Conservation (phyloP, 257 asterid species). For the Nyctanthes arbortristis region DNA sequence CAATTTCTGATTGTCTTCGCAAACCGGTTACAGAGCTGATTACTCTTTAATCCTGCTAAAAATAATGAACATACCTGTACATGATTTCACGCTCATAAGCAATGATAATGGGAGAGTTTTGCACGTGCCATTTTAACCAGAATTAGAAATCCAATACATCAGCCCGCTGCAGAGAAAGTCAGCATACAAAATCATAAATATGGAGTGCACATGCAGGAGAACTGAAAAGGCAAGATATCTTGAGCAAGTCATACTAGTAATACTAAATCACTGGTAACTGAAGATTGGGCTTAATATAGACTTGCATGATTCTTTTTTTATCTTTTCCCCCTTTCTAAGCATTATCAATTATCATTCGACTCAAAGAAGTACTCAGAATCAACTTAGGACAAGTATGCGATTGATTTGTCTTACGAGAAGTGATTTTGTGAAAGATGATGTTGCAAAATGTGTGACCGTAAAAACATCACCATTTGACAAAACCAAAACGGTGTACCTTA, state of each 20-base stretch:
- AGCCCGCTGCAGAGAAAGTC: constrained; percentile 49
- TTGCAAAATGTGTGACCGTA: too few species aligned
- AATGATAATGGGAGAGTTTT: constrained; percentile 4
- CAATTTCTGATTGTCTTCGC: constrained; percentile 11
- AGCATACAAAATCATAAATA: background rate
- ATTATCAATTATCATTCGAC: too few species aligned
- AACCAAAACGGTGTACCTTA: constrained; percentile 58
- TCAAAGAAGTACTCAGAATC: too few species aligned
- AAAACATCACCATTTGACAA: background rate
- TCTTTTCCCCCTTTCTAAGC: too few species aligned
- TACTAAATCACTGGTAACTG: background rate
- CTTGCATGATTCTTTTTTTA: background rate
- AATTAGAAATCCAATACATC: constrained; percentile 58
- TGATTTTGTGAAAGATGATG: too few species aligned
- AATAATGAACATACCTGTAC: constrained; percentile 8
- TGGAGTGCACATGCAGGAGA: background rate
- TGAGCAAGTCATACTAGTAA: background rate
- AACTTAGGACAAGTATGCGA: too few species aligned
- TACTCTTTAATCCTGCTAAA: background rate
- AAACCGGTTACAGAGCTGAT: background rate
- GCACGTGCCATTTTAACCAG: constrained; percentile 31
- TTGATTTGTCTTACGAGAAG: too few species aligned
- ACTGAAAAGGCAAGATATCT: background rate
- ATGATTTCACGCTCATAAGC: background rate
- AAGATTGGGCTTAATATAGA: background rate